These are phyloP conservation scores for Penicillium taxi DNA, from an alignment of 495 filamentous ascomycete genomes.

Conservation along the genomic window DNA sequence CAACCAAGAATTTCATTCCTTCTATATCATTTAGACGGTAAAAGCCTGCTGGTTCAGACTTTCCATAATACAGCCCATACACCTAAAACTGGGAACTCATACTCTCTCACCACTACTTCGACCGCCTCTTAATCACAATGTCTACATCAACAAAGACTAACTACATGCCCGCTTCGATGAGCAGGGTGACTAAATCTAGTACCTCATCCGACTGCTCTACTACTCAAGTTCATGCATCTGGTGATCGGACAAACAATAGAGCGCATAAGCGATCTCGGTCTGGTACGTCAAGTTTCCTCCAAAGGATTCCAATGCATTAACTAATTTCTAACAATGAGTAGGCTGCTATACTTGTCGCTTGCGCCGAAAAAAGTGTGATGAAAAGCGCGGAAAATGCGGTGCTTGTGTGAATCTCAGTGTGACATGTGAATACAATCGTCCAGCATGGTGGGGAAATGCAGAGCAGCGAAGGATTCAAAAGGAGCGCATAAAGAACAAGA, in stretches of 20 bases:
- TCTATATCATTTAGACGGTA: conserved; percentile 17
- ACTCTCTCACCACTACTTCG: no score
- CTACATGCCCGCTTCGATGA: not conserved
- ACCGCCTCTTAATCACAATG: not conserved
- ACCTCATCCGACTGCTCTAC: not conserved
- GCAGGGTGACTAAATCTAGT: not conserved
- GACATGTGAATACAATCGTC: conserved; percentile 89
- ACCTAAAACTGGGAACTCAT: no score
- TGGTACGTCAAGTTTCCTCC: conserved; percentile 53
- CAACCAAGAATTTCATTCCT: conserved; percentile 17
- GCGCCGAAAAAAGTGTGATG: conserved; percentile 96
- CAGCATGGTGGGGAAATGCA: conserved; percentile 92
- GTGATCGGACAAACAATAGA: conserved; percentile 37
- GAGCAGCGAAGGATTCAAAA: conserved; percentile 80
- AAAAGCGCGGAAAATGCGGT: conserved; percentile 74
- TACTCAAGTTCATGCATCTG: not conserved
- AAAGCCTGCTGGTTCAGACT: conserved; percentile 26
- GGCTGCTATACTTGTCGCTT: conserved; percentile 97
- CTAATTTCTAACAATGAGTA: conserved; percentile 23
- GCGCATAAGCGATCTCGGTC: conserved; percentile 87
- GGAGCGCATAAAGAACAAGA: conserved; percentile 91
- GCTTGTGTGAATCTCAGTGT: conserved; percentile 85
- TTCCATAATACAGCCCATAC: conserved; percentile 14
- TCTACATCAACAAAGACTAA: not conserved
- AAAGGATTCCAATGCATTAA: not conserved